These are phyloP conservation scores for Hibiscus trionum DNA, from an alignment of 345 rosid genomes.

Conservation along the genomic window DNA sequence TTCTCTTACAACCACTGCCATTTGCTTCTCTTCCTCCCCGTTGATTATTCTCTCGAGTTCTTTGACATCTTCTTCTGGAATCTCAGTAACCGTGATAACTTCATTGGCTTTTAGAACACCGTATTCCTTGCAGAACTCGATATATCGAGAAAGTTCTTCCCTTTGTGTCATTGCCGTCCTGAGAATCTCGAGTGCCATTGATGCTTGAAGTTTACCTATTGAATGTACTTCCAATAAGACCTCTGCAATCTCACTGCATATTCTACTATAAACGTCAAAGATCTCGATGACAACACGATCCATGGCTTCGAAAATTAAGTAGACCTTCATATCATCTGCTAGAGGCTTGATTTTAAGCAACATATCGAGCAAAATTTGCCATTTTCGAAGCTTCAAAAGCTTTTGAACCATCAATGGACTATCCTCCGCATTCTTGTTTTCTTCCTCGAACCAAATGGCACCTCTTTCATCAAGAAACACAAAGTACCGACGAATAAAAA, in stretches of 20 bases:
- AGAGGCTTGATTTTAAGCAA: conserved; percentile 56
- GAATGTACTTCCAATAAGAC: conserved; percentile 33
- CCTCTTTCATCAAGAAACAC: conserved; percentile 57
- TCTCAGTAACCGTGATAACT: conserved; percentile 29
- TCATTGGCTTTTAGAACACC: conserved; percentile 47
- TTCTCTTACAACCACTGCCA: conserved; percentile 13
- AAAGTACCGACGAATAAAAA: conserved; percentile 55
- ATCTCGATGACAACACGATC: conserved; percentile 57
- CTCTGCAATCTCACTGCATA: conserved; percentile 42
- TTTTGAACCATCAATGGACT: conserved; percentile 27
- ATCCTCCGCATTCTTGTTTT: background rate
- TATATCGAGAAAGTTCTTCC: conserved; percentile 32
- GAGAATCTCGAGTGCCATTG: conserved; percentile 42
- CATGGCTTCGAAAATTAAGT: conserved; percentile 66
- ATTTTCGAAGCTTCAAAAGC: conserved; percentile 36
- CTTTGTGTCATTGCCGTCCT: conserved; percentile 40
- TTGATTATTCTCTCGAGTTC: conserved; percentile 40
- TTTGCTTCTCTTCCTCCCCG: conserved; percentile 9
- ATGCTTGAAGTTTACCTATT: conserved; percentile 34
- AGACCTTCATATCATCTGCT: conserved; percentile 31
- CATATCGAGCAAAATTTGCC: conserved; percentile 47
- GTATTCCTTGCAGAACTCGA: conserved; percentile 40
- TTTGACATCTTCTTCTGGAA: conserved; percentile 41
- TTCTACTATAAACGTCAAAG: conserved; percentile 46
- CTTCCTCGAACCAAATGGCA: conserved; percentile 11